A percentile compares a stretch with the other conserved stretches of the same genome.
Conservation (phyloP, 2,329 filamentous ascomycete genomes). For the Coniochaeta sp. region DNA sequence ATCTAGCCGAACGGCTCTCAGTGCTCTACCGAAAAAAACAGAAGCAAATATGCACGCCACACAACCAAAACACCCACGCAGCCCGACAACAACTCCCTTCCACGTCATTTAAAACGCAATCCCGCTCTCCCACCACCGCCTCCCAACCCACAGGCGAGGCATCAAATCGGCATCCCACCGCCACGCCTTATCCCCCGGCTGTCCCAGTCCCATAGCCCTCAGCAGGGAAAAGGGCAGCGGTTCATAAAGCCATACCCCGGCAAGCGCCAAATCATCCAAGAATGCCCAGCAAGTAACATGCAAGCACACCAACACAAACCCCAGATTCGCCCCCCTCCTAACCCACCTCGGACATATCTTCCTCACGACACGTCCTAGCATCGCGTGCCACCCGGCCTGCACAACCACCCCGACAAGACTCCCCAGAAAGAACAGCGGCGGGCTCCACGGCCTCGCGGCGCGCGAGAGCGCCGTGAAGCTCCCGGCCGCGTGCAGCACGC, state of each 20-base stretch:
- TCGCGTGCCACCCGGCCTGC: slow-evolving; percentile 38
- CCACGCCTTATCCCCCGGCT: slow-evolving; percentile 55
- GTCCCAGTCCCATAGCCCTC: slow-evolving; percentile 58
- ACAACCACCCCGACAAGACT: slow-evolving; percentile 59
- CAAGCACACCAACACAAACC: slow-evolving; percentile 60
- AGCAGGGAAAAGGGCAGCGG: slow-evolving; percentile 70
- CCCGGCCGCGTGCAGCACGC: slow-evolving; percentile 62
- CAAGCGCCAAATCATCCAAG: slow-evolving; percentile 67
- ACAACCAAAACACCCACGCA: too few species aligned
- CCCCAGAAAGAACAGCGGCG: slow-evolving; percentile 63
- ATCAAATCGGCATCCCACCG: slow-evolving; percentile 53
- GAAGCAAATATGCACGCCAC: too few species aligned
- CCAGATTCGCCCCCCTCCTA: slow-evolving; percentile 49
- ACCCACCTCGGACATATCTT: slow-evolving; percentile 34
- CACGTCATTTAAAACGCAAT: slow-evolving; percentile 21
- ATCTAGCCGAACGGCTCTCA: too few species aligned
- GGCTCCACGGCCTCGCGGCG: slow-evolving; percentile 39
- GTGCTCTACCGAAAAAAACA: too few species aligned
- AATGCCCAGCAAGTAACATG: slow-evolving; percentile 57
- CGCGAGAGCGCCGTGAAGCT: slow-evolving; percentile 57
- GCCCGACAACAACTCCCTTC: too few species aligned
- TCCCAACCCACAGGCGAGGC: slow-evolving; percentile 48
- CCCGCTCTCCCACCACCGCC: slow-evolving; percentile 53
- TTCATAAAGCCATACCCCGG: slow-evolving; percentile 74
- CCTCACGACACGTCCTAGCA: slow-evolving; percentile 17